Conservation (phyloP, 78 protist genomes). For the Cyanophora paradoxa region DNA sequence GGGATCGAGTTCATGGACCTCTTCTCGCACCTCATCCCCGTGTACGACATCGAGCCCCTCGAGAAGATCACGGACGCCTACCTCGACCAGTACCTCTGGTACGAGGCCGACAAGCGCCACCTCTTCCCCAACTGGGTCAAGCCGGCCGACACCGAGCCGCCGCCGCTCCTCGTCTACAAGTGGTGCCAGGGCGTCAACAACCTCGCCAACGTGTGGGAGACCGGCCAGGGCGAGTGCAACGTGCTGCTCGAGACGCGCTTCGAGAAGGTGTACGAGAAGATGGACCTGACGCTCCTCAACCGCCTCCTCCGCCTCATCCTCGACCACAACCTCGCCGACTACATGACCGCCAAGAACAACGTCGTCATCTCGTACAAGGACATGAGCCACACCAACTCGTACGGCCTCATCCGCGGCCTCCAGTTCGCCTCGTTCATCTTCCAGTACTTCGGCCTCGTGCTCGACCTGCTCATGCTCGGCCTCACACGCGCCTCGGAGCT, state of each 20-base stretch:
- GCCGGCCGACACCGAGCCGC: conserved; percentile 99
- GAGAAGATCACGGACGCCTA: conserved; percentile 99
- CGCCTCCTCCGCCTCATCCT: conserved; percentile 93
- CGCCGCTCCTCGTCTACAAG: conserved; percentile 98
- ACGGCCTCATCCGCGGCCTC: conserved; percentile 97
- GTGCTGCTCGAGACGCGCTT: conserved; percentile 83
- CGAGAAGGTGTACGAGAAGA: conserved; percentile 87
- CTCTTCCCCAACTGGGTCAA: conserved; percentile 99
- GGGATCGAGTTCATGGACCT: conserved; percentile 95
- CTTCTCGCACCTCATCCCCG: conserved; percentile 92
- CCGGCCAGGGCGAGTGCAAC: conserved; percentile 84
- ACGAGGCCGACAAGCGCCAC: conserved; percentile 95
- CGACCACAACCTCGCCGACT: conserved; percentile 98
- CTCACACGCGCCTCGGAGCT: conserved; percentile 92
- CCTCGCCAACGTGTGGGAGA: conserved; percentile 85
- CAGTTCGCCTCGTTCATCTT: conserved; percentile 95
- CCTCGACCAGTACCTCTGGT: conserved; percentile 99
- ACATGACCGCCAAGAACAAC: conserved; percentile 98
- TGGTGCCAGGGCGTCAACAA: conserved; percentile 99
- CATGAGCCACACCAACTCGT: conserved; percentile 93
- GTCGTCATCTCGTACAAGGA: conserved; percentile 93
- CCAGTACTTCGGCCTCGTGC: conserved; percentile 83
- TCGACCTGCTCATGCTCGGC: conserved; percentile 95
- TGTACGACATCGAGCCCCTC: conserved; percentile 96
- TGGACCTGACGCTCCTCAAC: conserved; percentile 97